Conservation (phyloP, 176 grass and related monocot genomes). For the Aechmea fasciata region DNA sequence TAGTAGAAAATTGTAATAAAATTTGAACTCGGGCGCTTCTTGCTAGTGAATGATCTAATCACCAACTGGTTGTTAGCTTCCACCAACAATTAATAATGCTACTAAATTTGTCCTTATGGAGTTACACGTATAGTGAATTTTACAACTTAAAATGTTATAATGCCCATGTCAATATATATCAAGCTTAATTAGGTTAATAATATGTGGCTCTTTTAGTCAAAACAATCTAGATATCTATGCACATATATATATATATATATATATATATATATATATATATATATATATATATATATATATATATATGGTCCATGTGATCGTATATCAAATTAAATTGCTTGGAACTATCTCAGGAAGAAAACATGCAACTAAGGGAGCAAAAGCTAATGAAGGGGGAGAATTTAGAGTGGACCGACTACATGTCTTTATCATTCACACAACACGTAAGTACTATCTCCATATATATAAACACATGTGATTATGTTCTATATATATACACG, state of each 20-base stretch:
- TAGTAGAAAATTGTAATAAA: not conserved
- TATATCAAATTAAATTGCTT: not conserved
- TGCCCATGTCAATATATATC: too few species aligned
- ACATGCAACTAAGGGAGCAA: conserved; percentile 56
- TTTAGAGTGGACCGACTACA: conserved; percentile 81
- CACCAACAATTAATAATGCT: not conserved
- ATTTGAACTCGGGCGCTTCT: conserved; percentile 6
- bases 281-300: too few species aligned
- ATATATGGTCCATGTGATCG: too few species aligned
- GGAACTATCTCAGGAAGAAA: conserved; percentile 56
- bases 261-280: too few species aligned
- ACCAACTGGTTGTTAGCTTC: not conserved
- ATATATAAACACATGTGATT: not conserved
- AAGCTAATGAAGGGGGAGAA: conserved; percentile 35
- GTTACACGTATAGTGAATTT: too few species aligned
- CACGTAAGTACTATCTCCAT: conserved; percentile 42
- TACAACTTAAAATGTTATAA: too few species aligned
- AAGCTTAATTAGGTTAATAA: too few species aligned
- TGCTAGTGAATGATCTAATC: conserved; percentile 9
- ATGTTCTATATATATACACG: too few species aligned
- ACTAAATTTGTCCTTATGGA: not conserved
- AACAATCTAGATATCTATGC: too few species aligned
- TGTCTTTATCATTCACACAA: conserved; percentile 88
- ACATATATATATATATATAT: too few species aligned
- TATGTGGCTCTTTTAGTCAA: too few species aligned